These are phyloP conservation scores for Trichoderma semiorbis DNA, from an alignment of 2,329 filamentous ascomycete genomes.

Conservation along the genomic window DNA sequence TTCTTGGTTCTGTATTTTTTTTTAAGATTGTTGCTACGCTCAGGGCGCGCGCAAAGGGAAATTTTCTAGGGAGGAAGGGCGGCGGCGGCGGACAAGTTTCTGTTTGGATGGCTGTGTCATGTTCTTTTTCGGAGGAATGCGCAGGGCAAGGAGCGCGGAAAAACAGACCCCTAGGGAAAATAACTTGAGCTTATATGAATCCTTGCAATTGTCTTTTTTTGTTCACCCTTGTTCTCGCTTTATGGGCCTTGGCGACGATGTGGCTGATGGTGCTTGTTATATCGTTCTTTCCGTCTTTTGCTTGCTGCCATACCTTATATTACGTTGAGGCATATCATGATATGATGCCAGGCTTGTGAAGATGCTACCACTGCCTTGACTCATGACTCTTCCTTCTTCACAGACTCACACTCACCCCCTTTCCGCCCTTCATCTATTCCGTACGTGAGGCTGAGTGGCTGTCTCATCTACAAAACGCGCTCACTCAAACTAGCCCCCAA, in stretches of 20 bases:
- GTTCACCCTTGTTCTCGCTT: background rate
- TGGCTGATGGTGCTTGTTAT: background rate
- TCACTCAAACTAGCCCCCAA: background rate
- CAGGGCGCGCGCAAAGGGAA: constrained; percentile 11
- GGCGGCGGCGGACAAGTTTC: constrained; percentile 10
- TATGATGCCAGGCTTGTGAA: background rate
- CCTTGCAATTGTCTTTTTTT: background rate
- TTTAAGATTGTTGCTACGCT: constrained; percentile 19
- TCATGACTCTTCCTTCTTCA: background rate
- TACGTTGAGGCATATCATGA: background rate
- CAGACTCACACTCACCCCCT: background rate
- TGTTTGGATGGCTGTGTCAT: background rate
- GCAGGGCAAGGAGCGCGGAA: constrained; percentile 1
- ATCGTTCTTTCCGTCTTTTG: background rate
- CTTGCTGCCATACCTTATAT: background rate
- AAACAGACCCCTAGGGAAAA: constrained; percentile 10
- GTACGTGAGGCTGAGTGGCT: background rate
- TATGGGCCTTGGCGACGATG: background rate
- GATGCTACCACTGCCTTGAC: background rate
- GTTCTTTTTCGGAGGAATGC: background rate
- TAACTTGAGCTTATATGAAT: constrained; percentile 12
- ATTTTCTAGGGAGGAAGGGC: background rate
- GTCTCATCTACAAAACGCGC: background rate
- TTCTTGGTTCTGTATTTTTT: background rate
- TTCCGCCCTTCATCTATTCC: background rate